Base-by-base conservation (phyloP, 805 yeast species). In the Ogataea wickerhamii region DNA sequence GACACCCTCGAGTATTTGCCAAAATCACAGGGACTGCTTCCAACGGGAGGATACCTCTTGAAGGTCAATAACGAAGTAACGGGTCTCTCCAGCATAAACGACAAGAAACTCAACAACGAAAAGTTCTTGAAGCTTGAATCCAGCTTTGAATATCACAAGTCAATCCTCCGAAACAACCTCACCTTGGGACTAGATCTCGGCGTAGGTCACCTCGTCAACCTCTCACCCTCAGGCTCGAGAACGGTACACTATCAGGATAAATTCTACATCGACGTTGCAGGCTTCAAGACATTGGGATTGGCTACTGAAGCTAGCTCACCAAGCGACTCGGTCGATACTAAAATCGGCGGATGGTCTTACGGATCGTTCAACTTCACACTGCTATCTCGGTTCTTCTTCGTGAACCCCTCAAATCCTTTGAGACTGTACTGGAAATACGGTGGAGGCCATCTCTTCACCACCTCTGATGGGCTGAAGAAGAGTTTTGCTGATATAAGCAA, bases 241-340 rank as follows among this genome's bases (percentile, higher is more conserved):
- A 52, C 60, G 5, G 62, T 85, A 2, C 89, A 84, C 52, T 54
- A 81, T 21, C 73, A 81, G 55, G 98, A 91, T 59, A 73, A 85
- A 47, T 91, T 89, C 57, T 86, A 80, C 53, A 67, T 85, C 31
- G 95, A 41, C 13, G 45, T 56, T 17, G 41, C 57, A 12, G 61
- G 61, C 3, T 41, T 22, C 34, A 32, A 22, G n/a, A 52, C 57
- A 8, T 21, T 52, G 26, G 53, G 53, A 17, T 34, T 36, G n/a
- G 24, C 41, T 21, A 14, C 37, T 13, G 29, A 28, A 29, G 14
- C 19, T 18, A 18, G 34, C 14, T 13, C 26, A 12, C 18, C 36
- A 4, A 6, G 23, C 13, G 34, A 40, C n/a, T 14, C 31, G 7
- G 25, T 32, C 6, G 41, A 37, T 18, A 37, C 41, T 17, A 45